A percentile compares a stretch with the other conserved stretches of the same genome.
phyloP scores from a whole-genome alignment of 495 filamentous ascomycete species.

The Zalerion maritima region DNA sequence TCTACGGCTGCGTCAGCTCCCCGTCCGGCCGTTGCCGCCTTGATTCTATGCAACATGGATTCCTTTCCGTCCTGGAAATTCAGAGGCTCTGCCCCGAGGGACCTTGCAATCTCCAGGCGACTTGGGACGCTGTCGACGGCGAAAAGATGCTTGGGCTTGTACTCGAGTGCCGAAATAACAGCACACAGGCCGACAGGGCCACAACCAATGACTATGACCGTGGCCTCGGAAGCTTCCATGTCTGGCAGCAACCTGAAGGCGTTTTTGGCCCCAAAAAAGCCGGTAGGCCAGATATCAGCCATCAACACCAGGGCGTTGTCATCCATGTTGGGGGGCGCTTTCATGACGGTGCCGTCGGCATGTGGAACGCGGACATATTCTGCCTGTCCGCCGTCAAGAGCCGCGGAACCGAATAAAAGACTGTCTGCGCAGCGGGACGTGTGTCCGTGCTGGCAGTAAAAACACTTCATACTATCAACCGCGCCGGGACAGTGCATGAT shows the following conservation, averaged over 20 bases:
- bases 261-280: conserved; percentile 78
- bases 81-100: conserved; percentile 71
- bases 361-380: conserved; percentile 79
- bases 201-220: conserved; percentile 74
- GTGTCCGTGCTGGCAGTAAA: conserved; percentile 74
- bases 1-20: conserved; percentile 89
- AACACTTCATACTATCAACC: conserved; percentile 54
- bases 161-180: conserved; percentile 67
- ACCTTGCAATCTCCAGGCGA: conserved; percentile 60
- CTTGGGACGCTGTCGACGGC: conserved; percentile 74
- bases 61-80: conserved; percentile 62
- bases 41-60: conserved; percentile 52
- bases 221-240: conserved; percentile 50
- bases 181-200: conserved; percentile 84
- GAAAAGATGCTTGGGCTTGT: conserved; percentile 65
- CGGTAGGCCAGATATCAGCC: conserved; percentile 79
- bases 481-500: conserved; percentile 4
- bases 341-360: conserved; percentile 70
- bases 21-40: conserved; percentile 64
- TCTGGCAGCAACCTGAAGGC: conserved; percentile 54
- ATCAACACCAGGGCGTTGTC: conserved; percentile 75
- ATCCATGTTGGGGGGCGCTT: conserved; percentile 58
- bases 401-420: conserved; percentile 57
- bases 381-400: conserved; percentile 77
- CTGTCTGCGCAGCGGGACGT: conserved; percentile 71